phyloP scores from a whole-genome alignment of 2,329 filamentous ascomycete species.

The Trichoderma atroviride region DNA sequence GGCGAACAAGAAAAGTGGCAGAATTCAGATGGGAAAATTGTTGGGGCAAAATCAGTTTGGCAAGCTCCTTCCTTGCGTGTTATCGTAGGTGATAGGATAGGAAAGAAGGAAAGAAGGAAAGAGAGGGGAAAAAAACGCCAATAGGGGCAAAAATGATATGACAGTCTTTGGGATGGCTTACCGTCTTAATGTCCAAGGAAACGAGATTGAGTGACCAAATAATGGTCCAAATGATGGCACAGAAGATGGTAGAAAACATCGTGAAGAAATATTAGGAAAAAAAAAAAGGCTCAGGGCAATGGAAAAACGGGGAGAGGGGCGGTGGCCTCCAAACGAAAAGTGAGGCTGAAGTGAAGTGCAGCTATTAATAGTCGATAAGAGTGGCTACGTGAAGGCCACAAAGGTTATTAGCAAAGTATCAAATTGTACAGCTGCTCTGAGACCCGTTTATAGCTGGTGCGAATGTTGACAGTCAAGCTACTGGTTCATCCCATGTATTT shows the following conservation, averaged over 20 bases:
- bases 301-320: background rate
- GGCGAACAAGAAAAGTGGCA: background rate
- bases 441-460: background rate
- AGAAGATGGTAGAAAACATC: background rate
- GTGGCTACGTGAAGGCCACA: background rate
- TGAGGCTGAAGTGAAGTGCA: conserved; percentile 7
- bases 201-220: background rate
- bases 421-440: background rate
- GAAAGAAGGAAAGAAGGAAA: too few species aligned
- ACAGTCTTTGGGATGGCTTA: background rate
- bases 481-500: background rate
- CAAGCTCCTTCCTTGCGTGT: background rate
- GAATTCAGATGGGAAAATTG: background rate
- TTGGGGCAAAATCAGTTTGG: background rate
- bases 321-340: background rate
- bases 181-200: background rate
- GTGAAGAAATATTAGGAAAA: background rate
- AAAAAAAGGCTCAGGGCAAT: background rate
- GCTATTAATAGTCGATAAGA: background rate
- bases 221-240: background rate
- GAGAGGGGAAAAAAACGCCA: too few species aligned
- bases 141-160: background rate
- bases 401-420: background rate
- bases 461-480: background rate
- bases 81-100: background rate